These are phyloP conservation scores for Oligophagozyma castellii DNA, from an alignment of 1,139 yeast species.

Conservation along the genomic window DNA sequence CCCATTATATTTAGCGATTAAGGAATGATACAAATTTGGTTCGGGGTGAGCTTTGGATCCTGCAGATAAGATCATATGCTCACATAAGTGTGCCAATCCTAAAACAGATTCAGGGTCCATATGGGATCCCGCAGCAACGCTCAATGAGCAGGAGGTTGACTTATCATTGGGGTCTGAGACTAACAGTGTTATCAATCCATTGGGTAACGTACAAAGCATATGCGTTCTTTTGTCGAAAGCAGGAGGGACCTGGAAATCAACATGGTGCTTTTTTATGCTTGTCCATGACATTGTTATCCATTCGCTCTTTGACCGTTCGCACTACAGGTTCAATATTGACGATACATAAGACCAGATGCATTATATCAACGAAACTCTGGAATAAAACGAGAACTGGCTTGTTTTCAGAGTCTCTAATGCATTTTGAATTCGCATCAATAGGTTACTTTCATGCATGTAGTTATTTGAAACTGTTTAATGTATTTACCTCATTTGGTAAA, in stretches of 20 bases:
- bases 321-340: too few species aligned
- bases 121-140: conserved; percentile 51
- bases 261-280: conserved; percentile 18
- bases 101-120: conserved; percentile 40
- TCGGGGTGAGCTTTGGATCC: conserved; percentile 44
- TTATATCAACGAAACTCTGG: neutral
- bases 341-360: too few species aligned
- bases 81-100: conserved; percentile 66
- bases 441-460: too few species aligned
- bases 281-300: conserved; percentile 9
- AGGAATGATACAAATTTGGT: conserved; percentile 32
- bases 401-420: too few species aligned
- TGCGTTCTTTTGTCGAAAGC: conserved; percentile 27
- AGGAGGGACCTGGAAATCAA: conserved; percentile 27
- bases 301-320: neutral
- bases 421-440: too few species aligned
- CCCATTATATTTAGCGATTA: conserved; percentile 38
- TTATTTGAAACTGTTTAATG: too few species aligned
- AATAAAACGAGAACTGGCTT: too few species aligned
- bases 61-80: conserved; percentile 44
- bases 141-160: conserved; percentile 33
- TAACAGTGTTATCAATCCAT: conserved; percentile 39
- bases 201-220: conserved; percentile 33
- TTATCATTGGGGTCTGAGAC: conserved; percentile 44
- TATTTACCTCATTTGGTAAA: too few species aligned